These are phyloP conservation scores for Mucor circinelloides DNA, from an alignment of 371 early-diverging fungal genomes.

Conservation along the genomic window DNA sequence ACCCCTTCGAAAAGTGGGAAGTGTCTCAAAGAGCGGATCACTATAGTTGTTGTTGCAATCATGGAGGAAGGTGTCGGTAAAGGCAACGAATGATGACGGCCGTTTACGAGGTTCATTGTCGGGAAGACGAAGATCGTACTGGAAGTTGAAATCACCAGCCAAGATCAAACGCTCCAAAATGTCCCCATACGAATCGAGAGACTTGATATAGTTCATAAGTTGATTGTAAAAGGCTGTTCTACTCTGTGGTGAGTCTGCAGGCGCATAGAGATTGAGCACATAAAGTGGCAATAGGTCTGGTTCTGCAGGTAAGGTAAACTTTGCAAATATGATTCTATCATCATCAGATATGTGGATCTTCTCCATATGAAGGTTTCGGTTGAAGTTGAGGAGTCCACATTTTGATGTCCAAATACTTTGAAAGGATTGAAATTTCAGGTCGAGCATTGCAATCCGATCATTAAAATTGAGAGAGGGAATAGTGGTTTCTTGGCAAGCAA, in stretches of 20 bases:
- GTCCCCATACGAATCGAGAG: not conserved
- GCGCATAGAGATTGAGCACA: not conserved
- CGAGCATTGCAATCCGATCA: not conserved
- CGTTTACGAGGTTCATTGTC: not conserved
- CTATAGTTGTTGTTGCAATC: not conserved
- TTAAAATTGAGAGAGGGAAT: not conserved
- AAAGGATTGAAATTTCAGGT: not conserved
- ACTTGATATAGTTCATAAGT: not conserved
- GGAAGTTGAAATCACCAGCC: not conserved
- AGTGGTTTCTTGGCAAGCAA: constrained; percentile 29
- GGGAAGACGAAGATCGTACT: not conserved
- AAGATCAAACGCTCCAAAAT: not conserved
- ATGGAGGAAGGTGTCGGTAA: not conserved
- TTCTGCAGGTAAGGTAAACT: not conserved
- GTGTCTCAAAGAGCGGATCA: too few relatives aligned
- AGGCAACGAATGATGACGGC: not conserved
- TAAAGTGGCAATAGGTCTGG: not conserved
- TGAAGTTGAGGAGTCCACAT: not conserved
- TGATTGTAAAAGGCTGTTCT: not conserved
- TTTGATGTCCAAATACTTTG: not conserved
- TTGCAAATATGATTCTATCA: not conserved
- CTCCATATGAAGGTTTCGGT: not conserved
- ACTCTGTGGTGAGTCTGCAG: not conserved
- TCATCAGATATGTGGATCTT: not conserved
- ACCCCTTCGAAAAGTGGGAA: too few relatives aligned